These are phyloP conservation scores for Metschnikowia corniflorae DNA, from an alignment of 805 yeast genomes.

Conservation along the genomic window DNA sequence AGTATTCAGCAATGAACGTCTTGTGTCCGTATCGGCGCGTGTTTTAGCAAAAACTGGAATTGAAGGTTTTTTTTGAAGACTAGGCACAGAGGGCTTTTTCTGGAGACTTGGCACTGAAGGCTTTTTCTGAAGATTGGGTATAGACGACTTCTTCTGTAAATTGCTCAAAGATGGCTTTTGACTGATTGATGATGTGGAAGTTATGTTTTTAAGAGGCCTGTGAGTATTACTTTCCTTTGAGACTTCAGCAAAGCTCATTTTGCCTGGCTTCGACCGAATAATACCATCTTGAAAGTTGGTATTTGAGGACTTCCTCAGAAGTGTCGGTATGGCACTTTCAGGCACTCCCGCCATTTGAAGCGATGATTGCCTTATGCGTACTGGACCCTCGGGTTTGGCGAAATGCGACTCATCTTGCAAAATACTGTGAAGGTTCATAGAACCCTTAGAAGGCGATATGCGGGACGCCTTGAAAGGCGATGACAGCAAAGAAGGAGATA, in stretches of 20 bases:
- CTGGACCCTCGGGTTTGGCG: constrained; percentile 25
- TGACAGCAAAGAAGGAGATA: constrained; percentile 1
- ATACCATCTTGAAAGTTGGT: neutral
- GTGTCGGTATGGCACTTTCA: neutral
- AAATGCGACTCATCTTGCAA: constrained; percentile 22
- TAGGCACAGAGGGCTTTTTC: neutral
- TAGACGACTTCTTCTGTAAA: constrained; percentile 14
- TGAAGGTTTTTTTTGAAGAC: neutral
- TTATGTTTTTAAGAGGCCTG: constrained; percentile 16
- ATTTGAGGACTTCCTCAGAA: constrained; percentile 5
- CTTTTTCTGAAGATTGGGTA: constrained; percentile 4
- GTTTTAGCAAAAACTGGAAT: neutral
- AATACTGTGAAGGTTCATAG: constrained; percentile 33
- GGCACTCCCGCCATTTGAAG: constrained; percentile 37
- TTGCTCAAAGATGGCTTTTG: constrained; percentile 14
- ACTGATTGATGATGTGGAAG: constrained; percentile 19
- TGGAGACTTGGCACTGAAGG: constrained; percentile 1
- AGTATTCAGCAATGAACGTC: no score
- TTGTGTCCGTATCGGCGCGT: no score
- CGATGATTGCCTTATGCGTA: constrained; percentile 26
- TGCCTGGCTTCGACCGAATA: no score
- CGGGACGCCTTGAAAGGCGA: constrained; percentile 15
- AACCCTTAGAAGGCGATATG: constrained; percentile 41
- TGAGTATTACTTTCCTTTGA: no score
- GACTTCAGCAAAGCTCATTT: no score